Conservation (phyloP, 345 rosid genomes). For the Lagerstroemia speciosa region DNA sequence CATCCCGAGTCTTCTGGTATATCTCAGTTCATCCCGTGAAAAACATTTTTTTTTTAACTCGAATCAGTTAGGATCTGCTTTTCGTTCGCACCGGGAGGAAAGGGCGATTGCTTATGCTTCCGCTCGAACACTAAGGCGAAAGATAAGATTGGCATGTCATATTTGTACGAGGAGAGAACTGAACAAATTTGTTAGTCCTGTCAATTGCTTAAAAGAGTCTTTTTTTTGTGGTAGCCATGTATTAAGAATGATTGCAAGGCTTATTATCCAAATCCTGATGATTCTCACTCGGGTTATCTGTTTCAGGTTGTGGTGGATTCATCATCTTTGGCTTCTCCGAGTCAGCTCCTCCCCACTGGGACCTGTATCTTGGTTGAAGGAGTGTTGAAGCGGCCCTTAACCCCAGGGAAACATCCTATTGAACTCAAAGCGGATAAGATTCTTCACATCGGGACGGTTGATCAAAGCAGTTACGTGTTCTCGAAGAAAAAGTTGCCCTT, state of each 20-base stretch:
- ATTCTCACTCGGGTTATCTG: no score
- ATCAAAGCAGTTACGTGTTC: slow-evolving; percentile 44
- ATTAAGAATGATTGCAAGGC: no score
- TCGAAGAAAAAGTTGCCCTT: slow-evolving; percentile 66
- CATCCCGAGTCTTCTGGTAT: slow-evolving; percentile 53
- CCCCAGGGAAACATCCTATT: slow-evolving; percentile 26
- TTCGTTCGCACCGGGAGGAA: no score
- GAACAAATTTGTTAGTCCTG: not conserved
- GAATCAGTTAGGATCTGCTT: no score
- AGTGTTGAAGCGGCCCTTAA: slow-evolving; percentile 23
- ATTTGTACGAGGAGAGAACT: not conserved
- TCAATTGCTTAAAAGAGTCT: not conserved
- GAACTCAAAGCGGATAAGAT: slow-evolving; percentile 59
- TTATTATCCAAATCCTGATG: no score
- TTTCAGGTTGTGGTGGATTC: slow-evolving; percentile 77
- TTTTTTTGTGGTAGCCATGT: no score
- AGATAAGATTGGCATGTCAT: no score
- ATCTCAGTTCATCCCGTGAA: slow-evolving; percentile 15
- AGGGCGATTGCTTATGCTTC: no score
- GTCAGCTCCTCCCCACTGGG: slow-evolving; percentile 42
- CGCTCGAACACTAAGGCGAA: no score
- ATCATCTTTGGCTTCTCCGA: slow-evolving; percentile 30
- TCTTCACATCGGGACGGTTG: slow-evolving; percentile 72
- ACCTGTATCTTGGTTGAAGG: slow-evolving; percentile 75
- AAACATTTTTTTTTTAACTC: no score